Base-by-base conservation (phyloP, 495 filamentous ascomycete genomes). In the Pseudomonodictys pantanalensis region DNA sequence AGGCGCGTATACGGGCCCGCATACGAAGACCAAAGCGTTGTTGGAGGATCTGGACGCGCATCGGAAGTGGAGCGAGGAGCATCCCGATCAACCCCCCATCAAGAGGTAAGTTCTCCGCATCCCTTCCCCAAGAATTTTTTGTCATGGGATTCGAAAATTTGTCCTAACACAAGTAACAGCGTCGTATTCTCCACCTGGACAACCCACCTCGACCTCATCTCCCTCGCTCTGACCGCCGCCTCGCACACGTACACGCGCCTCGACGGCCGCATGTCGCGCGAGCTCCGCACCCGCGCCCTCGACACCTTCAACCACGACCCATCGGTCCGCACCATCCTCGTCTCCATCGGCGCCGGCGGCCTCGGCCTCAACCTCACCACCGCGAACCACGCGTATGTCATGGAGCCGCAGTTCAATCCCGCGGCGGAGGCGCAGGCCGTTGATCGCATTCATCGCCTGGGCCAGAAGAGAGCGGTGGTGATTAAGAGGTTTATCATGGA, bases 331-430 rank as follows among this genome's bases (percentile, higher is more conserved):
- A 83, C 95, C 52, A 88, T 98, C 43, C 79, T 98, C 10, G 87
- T 95, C 47, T 96, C 92, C 26, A 92, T 97, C 72, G 89, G 82
- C 60, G 93, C 93, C 0, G 93, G 92, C 54, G 93, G 93, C 29
- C 80, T 96, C 18, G 93, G 92, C 9, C 82, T 98, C 29, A 98
- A 98, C 67, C 78, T 98, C 22, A 96, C 91, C 0, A 76, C 86
- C 2, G 93, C 85, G 22, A 92, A 84, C 68, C 85, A 83, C 33
- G 93, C 92, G 11, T 98, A 91, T 66, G 86, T 97, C 43, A 97
- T 98, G 93, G 93, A 98, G 72, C 93, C 93, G 1, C 91, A 97
- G 64, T 98, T 90, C 71, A 98, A 98, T 70, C 93, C 93, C 1
- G 92, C 91, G 4, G 89, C 91, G 0, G 92, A 97, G 63, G 90